phyloP scores from a whole-genome alignment of 2,329 filamentous ascomycete genomes.

The Colletotrichum karsti region DNA sequence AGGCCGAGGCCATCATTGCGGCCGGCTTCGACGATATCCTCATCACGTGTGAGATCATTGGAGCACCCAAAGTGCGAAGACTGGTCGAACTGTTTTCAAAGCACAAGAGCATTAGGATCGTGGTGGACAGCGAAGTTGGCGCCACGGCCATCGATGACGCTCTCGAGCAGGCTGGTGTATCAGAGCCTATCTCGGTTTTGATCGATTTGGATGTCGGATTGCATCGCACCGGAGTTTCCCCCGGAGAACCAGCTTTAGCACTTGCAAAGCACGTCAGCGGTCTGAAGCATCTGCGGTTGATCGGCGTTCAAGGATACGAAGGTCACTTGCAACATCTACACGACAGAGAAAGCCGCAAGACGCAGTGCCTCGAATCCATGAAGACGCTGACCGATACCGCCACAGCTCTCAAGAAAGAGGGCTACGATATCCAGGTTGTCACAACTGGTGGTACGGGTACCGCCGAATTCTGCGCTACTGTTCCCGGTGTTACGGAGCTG shows the following conservation, averaged over 20 bases:
- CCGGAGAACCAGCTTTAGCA: not conserved
- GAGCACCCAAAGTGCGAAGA: not conserved
- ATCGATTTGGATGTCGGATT: not conserved
- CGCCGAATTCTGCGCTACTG: conserved; percentile 59
- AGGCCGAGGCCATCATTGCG: conserved; percentile 50
- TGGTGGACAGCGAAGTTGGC: not conserved
- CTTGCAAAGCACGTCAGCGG: conserved; percentile 47
- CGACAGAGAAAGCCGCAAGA: conserved; percentile 47
- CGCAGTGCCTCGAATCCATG: conserved; percentile 47
- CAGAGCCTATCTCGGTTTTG: not conserved
- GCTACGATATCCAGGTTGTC: conserved; percentile 55
- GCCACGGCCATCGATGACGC: not conserved
- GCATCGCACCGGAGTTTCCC: not conserved
- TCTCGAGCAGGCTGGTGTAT: not conserved
- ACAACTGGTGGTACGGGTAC: conserved; percentile 62
- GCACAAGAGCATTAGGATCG: not conserved
- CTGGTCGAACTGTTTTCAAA: not conserved
- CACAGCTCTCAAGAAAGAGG: conserved; percentile 47
- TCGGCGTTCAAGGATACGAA: conserved; percentile 62
- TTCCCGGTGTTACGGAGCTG: conserved; percentile 60
- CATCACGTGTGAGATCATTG: not conserved
- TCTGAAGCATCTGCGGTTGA: conserved; percentile 48
- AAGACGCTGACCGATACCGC: conserved; percentile 51
- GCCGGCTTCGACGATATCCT: conserved; percentile 9
- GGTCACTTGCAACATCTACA: conserved; percentile 62